A percentile compares a stretch with the other conserved stretches of the same genome.
Evolutionary conservation across 148 eudicot genomes (phyloP).

Genomic region (Vaccinium corymbosum): DNA sequence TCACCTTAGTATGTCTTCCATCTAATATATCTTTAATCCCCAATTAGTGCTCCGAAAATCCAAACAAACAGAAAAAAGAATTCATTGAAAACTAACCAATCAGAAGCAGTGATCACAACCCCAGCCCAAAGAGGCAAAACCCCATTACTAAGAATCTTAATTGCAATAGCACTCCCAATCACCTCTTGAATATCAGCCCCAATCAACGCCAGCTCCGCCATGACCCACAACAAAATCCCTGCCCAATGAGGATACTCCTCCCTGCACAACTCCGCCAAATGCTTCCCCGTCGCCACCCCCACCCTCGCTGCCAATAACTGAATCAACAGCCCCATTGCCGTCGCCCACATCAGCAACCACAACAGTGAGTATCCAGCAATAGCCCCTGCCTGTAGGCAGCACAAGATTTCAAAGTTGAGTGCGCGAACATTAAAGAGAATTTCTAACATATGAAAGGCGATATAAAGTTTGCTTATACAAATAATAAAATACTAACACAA

Average conservation of each 20-base stretch:
- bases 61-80: not conserved
- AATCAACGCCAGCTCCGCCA: slow-evolving; percentile 85
- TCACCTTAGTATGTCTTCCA: not conserved
- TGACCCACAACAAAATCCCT: slow-evolving; percentile 57
- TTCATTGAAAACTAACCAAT: slow-evolving; percentile 50
- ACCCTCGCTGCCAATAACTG: slow-evolving; percentile 65
- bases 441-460: not conserved
- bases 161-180: slow-evolving; percentile 90
- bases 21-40: not conserved
- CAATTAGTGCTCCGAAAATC: not conserved
- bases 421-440: not conserved
- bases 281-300: slow-evolving; percentile 81
- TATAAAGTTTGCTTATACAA: not conserved
- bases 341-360: slow-evolving; percentile 85
- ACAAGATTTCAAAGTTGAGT: not conserved
- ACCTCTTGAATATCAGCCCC: slow-evolving; percentile 97
- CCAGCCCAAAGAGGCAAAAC: slow-evolving; percentile 85
- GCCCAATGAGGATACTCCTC: slow-evolving; percentile 87
- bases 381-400: slow-evolving; percentile 55
- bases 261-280: slow-evolving; percentile 78
- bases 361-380: slow-evolving; percentile 77
- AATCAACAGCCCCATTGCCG: slow-evolving; percentile 69
- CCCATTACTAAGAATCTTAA: slow-evolving; percentile 72
- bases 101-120: slow-evolving; percentile 79
- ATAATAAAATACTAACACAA: not conserved